Percentiles rank a stretch among this genome's conserved stretches.
These are phyloP conservation scores for Paramecium sonneborni DNA, from an alignment of 73 alveolate genomes.

Conservation along the genomic window DNA sequence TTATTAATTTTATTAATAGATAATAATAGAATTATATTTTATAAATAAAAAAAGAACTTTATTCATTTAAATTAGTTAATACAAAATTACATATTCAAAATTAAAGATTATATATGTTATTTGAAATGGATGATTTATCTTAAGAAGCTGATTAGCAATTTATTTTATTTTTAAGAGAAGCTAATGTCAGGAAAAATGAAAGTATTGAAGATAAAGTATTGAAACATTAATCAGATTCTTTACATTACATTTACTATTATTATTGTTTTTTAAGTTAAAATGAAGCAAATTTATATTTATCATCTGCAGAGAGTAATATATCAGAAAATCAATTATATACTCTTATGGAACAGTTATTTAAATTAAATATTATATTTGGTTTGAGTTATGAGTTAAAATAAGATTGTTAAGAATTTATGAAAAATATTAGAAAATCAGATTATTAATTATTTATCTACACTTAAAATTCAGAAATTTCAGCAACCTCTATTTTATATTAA, in stretches of 20 bases:
- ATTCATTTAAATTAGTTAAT: background rate
- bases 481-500: background rate
- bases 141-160: background rate
- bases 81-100: background rate
- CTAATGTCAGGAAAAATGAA: background rate
- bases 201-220: conserved; percentile 16
- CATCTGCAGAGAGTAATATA: background rate
- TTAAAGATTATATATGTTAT: conserved; percentile 1
- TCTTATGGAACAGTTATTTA: background rate
- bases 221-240: background rate
- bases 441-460: background rate
- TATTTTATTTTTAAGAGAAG: conserved; percentile 1
- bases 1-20: background rate
- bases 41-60: background rate
- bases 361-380: background rate
- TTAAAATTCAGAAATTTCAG: background rate
- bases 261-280: conserved; percentile 7
- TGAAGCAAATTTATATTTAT: background rate
- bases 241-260: conserved; percentile 1
- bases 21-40: background rate
- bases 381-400: background rate
- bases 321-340: background rate
- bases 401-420: background rate
- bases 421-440: background rate
- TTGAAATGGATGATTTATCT: background rate